A percentile compares a stretch with the other conserved stretches of the same genome.
These are phyloP conservation scores for Cryptococcus sp. DNA, from an alignment of 1,284 basidiomycete genomes.

Conservation along the genomic window DNA sequence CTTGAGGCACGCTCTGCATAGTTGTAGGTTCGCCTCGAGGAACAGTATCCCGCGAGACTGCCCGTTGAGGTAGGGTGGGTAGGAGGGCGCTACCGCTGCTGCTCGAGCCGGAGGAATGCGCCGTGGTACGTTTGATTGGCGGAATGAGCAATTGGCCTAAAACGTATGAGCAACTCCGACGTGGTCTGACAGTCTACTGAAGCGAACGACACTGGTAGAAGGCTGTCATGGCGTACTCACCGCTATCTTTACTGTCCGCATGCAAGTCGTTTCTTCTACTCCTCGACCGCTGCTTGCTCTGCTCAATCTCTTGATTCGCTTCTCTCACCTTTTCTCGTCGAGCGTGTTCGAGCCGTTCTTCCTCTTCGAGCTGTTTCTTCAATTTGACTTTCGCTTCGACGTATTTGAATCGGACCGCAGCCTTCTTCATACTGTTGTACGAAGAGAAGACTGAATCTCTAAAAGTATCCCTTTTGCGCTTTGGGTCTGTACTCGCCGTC, in stretches of 20 bases:
- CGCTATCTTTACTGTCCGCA: constrained; percentile 9
- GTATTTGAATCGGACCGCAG: constrained; percentile 35
- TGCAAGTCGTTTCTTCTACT: background rate
- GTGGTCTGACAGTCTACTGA: background rate
- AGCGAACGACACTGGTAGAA: background rate
- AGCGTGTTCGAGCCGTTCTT: constrained; percentile 26
- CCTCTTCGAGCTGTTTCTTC: constrained; percentile 33
- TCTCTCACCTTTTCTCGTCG: constrained; percentile 29
- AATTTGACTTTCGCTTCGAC: constrained; percentile 38
- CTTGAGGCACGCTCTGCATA: too few relatives aligned
- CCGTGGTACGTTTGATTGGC: constrained; percentile 6
- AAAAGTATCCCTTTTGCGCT: constrained; percentile 19
- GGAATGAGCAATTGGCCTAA: constrained; percentile 15
- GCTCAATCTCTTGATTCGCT: constrained; percentile 34
- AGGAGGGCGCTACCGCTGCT: background rate
- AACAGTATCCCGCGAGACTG: background rate
- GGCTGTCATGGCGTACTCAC: background rate
- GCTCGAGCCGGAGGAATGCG: constrained; percentile 1
- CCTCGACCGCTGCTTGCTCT: background rate
- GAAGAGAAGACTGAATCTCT: constrained; percentile 43
- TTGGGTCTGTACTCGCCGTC: background rate
- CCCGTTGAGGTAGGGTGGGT: background rate
- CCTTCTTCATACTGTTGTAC: constrained; percentile 39
- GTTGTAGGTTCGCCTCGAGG: too few relatives aligned
- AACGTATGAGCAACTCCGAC: background rate